Evolutionary conservation across 331 rosid genomes (phyloP).

Genomic region (Malus hybrid): DNA sequence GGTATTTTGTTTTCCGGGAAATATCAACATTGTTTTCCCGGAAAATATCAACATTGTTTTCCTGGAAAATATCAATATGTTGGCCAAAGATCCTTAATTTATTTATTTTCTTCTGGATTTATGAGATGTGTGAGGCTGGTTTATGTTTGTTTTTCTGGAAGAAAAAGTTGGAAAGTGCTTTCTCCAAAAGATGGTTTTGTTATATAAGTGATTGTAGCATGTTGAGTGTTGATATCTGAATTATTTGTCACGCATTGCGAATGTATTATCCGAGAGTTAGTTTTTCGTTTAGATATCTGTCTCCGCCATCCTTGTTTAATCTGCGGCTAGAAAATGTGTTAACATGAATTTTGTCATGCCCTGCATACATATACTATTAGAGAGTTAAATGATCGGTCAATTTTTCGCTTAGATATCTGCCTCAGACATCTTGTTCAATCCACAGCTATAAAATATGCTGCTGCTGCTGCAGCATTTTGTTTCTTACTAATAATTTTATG

Average conservation of each 20-base stretch:
- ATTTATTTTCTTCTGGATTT: not conserved
- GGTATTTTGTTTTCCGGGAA: constrained; percentile 1
- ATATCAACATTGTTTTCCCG: not conserved
- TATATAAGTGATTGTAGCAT: not conserved
- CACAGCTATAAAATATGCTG: too few species aligned
- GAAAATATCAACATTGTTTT: constrained; percentile 6
- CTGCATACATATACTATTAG: too few species aligned
- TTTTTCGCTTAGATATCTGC: too few species aligned
- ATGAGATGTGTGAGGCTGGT: not conserved
- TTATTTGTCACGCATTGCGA: too few species aligned
- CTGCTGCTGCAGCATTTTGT: not conserved
- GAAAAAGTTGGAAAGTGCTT: not conserved
- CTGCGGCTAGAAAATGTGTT: not conserved
- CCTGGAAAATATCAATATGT: not conserved
- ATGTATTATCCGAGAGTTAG: too few species aligned
- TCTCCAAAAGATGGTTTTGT: not conserved
- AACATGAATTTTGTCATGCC: not conserved
- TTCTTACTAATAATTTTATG: not conserved
- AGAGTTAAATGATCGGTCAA: too few species aligned
- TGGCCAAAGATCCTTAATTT: not conserved
- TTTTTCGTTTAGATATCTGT: too few species aligned
- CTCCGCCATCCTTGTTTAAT: not conserved
- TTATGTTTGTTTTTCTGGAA: not conserved
- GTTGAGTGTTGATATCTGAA: not conserved
- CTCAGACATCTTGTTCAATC: too few species aligned